Evolutionary conservation across 305 asterid genomes (phyloP).

Genomic region (Fraxinus angustifolia): DNA sequence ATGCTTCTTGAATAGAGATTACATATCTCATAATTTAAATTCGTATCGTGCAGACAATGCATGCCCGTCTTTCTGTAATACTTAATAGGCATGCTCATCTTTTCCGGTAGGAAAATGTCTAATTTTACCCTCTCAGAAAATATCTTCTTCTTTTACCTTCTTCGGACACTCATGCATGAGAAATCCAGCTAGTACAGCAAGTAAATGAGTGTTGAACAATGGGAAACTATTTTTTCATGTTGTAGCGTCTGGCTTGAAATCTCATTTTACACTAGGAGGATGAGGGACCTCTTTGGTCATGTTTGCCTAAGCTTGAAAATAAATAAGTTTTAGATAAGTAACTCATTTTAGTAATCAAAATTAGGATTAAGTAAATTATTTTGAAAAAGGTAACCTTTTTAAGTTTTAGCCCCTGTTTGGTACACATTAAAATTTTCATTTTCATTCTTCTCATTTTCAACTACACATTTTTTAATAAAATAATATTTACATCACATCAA

Average conservation of each 20-base stretch:
- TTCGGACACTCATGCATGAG: background rate
- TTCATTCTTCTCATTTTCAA: no score
- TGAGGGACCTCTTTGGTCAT: background rate
- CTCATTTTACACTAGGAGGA: background rate
- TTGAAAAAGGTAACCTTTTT: background rate
- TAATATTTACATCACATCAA: no score
- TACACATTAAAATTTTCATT: no score
- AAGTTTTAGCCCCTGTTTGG: background rate
- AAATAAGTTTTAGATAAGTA: background rate
- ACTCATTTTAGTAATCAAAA: background rate
- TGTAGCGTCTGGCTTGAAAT: background rate
- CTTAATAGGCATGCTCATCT: background rate
- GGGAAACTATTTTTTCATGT: background rate
- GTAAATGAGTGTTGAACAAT: background rate
- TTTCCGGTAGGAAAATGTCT: background rate
- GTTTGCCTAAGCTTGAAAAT: background rate
- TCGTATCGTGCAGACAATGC: background rate
- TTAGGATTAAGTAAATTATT: background rate
- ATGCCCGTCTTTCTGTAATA: background rate
- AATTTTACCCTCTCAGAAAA: background rate
- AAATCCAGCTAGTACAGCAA: background rate
- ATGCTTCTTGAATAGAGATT: background rate
- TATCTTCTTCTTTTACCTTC: background rate
- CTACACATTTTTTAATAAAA: no score
- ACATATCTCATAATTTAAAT: background rate